Evolutionary conservation across 2,329 filamentous ascomycete genomes (phyloP), one percentile per base, ranked within the genome.

Genomic region (Microsporum ferrugineum): DNA sequence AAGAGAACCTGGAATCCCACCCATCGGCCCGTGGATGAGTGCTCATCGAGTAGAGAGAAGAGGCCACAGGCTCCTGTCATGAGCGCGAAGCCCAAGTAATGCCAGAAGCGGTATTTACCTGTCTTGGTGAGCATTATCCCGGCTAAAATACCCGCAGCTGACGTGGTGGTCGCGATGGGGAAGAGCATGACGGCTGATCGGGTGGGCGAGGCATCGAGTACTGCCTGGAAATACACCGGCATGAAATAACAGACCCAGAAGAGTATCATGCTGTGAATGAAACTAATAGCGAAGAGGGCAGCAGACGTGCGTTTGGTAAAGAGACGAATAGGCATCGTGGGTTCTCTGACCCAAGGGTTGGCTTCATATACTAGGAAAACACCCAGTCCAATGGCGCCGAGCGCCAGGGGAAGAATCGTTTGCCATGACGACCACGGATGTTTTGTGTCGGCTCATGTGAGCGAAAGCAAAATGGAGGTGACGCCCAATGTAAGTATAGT

Each of bases 201-300:
- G 0, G 68, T 64, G 0, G 78, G 72, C 0, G 69, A 67, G 2
- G 70, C 68, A 0, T 67, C 57, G 2, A 68, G 66, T 0, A 80
- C 75, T 0, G 70, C 71, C 60, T 80, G 76, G 65, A 79, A 78
- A 64, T 78, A 80, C 5, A 80, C 65, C 0, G 78, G 76, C 0
- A 79, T 60, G 64, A 78, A 79, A 67, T 72, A 76, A 33, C 72
- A 64, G 5, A 69, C 60, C 71, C 74, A 76, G 53, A 71, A 71
- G 2, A 71, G 60, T 2, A 77, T 64, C 3, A 77, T 63, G 2
- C 69, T 68, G 45, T 75, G 68, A 1, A 78, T 57, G 58, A 78
- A 76, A 0, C 70, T 74, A 12, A 71, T 62, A 2, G 70, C 57
- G 58, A 72, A 75, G 0, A 66, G 66, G 14, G 72, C 65, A 1